Evolutionary conservation across 2,329 filamentous ascomycete genomes (phyloP), one percentile per base, ranked within the genome.

Genomic region (Colletotrichum plurivorum): DNA sequence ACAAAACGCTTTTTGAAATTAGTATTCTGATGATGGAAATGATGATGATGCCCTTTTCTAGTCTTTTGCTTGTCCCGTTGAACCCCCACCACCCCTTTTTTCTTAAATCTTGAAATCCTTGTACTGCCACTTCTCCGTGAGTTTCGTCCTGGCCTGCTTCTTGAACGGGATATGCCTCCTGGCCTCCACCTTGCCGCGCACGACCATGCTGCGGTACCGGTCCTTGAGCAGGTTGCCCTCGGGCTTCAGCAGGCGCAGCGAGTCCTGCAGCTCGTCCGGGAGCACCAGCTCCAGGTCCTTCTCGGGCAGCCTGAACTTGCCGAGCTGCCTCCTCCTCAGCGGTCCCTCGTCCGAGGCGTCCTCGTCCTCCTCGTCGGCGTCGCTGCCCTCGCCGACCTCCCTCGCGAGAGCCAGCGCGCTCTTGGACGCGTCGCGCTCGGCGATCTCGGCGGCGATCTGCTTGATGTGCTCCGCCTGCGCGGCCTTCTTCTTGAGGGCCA

Each of bases 221-320:
- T 99, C 96, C 73, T 94, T 94, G 74, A 99, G 85, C 46, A 98
- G 84, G 78, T 98, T 98, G n/a, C 96, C 96, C 80, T 99, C 96
- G 0, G 96, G 96, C 81, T 95, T 97, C 73, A 97, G 82, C 77
- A 94, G 81, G 76, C 96, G 82, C 76, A 98, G 82, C 57, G 94
- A 91, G 76, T 97, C 89, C 80, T 97, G 87, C 76, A 96, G 81
- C 84, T 99, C 89, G 81, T 98, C 90, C 48, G 94, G 88, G 70
- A 98, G 80, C 71, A 98, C 86, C 74, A 98, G 79, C 80, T 98
- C 90, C 75, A 98, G 83, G 71, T 93, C 85, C 78, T 93, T 93
- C 77, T 96, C 91, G 0, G 94, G 94, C 52, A 96, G 81, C 73
- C 88, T 89, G 77, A 86, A 83, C 78, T 93, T 92, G 75, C 94